Evolutionary conservation across 2,329 filamentous ascomycete species (phyloP).

Genomic region (Helotiales sp.): DNA sequence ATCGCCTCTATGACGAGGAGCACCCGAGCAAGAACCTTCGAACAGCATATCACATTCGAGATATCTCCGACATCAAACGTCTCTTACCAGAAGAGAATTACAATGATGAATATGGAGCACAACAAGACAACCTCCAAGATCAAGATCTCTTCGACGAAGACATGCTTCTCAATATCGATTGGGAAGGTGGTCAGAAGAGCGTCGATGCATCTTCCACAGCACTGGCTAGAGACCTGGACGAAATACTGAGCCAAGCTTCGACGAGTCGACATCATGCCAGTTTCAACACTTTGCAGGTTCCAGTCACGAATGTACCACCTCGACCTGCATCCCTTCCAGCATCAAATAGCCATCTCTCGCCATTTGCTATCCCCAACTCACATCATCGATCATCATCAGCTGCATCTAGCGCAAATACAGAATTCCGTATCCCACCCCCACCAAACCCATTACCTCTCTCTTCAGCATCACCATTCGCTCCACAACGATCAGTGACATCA

Average conservation of each 20-base stretch:
- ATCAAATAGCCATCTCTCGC: not conserved
- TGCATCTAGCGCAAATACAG: not conserved
- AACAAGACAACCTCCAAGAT: constrained; percentile 2
- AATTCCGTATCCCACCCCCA: not conserved
- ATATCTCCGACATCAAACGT: constrained; percentile 22
- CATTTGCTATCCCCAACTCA: not conserved
- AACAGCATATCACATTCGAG: constrained; percentile 20
- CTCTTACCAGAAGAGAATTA: constrained; percentile 25
- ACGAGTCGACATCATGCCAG: not conserved
- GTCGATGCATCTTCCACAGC: not conserved
- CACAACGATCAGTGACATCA: not conserved
- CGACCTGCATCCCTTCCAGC: not conserved
- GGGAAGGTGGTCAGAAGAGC: not conserved
- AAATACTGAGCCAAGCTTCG: not conserved
- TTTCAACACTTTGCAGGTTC: not conserved
- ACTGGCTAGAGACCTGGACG: not conserved
- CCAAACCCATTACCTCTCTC: not conserved
- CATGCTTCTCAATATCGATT: not conserved
- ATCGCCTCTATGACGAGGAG: constrained; percentile 19
- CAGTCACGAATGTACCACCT: not conserved
- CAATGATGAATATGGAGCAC: constrained; percentile 7
- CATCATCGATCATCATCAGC: not conserved
- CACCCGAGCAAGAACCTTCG: constrained; percentile 3
- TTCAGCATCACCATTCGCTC: not conserved
- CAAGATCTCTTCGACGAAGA: constrained; percentile 12